Conservation (phyloP, 2,329 filamentous ascomycete species). For the Fusarium tupiense region DNA sequence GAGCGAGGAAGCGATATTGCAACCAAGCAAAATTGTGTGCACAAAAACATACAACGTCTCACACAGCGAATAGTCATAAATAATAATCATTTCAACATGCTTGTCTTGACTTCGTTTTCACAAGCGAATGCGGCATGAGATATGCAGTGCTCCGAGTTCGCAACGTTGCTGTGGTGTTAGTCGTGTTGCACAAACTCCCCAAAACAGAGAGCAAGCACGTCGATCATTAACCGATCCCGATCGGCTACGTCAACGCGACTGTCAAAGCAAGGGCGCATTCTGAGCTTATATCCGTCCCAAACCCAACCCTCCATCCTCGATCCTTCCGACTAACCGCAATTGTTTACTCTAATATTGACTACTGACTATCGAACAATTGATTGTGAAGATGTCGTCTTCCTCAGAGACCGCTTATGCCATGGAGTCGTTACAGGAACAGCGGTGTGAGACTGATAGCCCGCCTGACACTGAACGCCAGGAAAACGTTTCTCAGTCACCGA, state of each 20-base stretch:
- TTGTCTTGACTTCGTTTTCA: fast-evolving
- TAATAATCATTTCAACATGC: fast-evolving
- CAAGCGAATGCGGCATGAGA: background rate
- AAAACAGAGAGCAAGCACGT: background rate
- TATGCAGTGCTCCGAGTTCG: background rate
- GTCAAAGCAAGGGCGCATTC: constrained; percentile 18
- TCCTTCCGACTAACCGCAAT: background rate
- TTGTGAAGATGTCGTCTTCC: background rate
- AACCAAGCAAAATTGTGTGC: constrained; percentile 7
- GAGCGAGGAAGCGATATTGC: constrained; percentile 21
- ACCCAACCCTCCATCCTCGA: background rate
- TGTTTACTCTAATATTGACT: background rate
- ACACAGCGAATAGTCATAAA: background rate
- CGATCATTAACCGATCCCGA: background rate
- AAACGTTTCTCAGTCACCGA: background rate
- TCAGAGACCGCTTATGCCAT: background rate
- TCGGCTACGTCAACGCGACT: constrained; percentile 5
- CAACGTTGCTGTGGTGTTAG: background rate
- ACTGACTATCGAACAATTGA: no score
- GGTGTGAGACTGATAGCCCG: background rate
- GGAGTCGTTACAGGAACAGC: background rate
- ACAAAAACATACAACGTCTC: constrained; percentile 15
- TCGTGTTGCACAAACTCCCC: background rate
- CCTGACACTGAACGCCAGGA: background rate
- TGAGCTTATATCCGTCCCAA: background rate